Evolutionary conservation across 768 basidiomycete species (phyloP), one percentile per base, ranked within the genome.

Genomic region (Lactarius psammicola): DNA sequence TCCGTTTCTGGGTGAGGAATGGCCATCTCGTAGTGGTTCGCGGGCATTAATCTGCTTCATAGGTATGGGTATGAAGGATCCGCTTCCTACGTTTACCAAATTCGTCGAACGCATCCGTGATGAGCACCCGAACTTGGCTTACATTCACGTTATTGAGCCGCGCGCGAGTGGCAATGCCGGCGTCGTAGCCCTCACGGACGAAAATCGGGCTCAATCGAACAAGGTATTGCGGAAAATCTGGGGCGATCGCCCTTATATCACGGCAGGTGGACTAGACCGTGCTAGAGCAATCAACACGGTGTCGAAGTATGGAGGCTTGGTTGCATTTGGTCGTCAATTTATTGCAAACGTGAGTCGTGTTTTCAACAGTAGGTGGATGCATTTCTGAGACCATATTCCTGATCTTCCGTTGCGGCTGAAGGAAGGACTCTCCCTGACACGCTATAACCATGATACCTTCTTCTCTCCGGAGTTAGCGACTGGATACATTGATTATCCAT

Each of bases 1-100:
- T 62, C 40, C 38, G 3, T 69, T 70, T 40, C 69, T 76, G 76
- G 70, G 74, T 60, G 68, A 74, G 49, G 8, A 36, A 30, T 18
- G 20, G 4, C 4, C 4, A 2, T 8, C 2, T 17, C 7, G 40
- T 20, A 1, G 15, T 17, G 17, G 23, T 30, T 15, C 23, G 0
- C 17, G 15, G 23, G 17, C 1, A 1, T 28, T 60, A 15, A 51
- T 9, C 1, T 17, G 20, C 17, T 28, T 30, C 26, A 8, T 55
- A 65, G 66, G 44, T 20, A 67, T 67, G 66, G 62, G 63, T 20
- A 62, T 67, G 60, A 46, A 59, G 20, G 58, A 65, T 17, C 66
- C 66, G 6, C 56, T 65, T 33, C 58, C 66, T 8, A 67, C 66
- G 7, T 60, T 60, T 15, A 40, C 42, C 6, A 46, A 38, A 1